Base-by-base conservation (phyloP, 441 rosid genomes). In the Euphorbia schlechtendalii region DNA sequence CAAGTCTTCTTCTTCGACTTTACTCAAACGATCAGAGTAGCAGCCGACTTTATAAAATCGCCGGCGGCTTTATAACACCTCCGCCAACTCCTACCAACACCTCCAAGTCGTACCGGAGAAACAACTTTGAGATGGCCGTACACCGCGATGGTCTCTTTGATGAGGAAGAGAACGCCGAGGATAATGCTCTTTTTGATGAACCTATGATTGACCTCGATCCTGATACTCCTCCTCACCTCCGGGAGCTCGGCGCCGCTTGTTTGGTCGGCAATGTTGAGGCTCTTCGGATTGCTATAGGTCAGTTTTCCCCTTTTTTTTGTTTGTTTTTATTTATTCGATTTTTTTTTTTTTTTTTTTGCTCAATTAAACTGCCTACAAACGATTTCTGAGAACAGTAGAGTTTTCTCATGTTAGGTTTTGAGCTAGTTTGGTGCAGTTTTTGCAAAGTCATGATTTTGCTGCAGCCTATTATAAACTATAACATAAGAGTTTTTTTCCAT, bases 91-190 rank as follows among this genome's bases (percentile, higher is more conserved):
- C 49, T 11, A 13, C 49, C 54, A 49, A 49, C 54, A 49, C 22
- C 24, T 12, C n/a, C 0, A 43, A 13, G 49, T 43, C 18, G 49
- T 43, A 8, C 54, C 22, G 54, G 15, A 43, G 18, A 10, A 5
- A 20, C 10, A 56, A 38, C 11, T 8, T n/a, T 56, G 61, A 40
- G 30, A 90, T 92, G 98, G 98, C 98, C 30, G 96, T 92, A 41
- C 96, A 86, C 64, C 87, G 80, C 73, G 88, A 84, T 65, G 91
- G 86, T 32, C 63, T 79, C 25, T 52, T 81, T n/a, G 96, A 86
- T 15, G 94, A 85, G 59, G 94, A 88, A 12, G 96, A 86, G 12
- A 73, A 77, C 77, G 92, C 81, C 13, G 93, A 82, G 28, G 89
- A 84, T 6, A 87, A 87, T 74, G 79, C 76, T 63, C 82, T 88